Evolutionary conservation across 352 stramenopile species (phyloP).

Genomic region (Detonula confervacea): DNA sequence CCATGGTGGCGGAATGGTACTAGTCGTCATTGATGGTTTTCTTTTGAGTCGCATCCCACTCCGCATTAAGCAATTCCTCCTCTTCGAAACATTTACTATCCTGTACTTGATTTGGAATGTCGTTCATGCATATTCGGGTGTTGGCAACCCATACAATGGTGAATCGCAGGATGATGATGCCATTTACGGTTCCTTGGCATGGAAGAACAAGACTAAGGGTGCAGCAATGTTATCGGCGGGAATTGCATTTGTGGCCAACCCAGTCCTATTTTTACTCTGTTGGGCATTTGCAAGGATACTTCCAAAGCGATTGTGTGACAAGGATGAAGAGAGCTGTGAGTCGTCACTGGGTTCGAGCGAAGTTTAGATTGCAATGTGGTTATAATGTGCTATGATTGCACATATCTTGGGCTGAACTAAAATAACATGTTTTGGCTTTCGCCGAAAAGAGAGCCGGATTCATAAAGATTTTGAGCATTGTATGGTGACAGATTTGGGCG

Average conservation of each 20-base stretch:
- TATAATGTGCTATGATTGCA: too few species aligned
- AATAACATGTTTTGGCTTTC: too few species aligned
- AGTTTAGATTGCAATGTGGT: too few species aligned
- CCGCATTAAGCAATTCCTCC: conserved; percentile 46
- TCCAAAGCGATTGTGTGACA: neutral
- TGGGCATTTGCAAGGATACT: neutral
- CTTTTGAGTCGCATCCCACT: conserved; percentile 41
- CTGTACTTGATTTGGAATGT: conserved; percentile 48
- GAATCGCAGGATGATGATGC: conserved; percentile 39
- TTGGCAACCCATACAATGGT: conserved; percentile 48
- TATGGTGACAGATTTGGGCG: too few species aligned
- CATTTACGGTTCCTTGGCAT: conserved; percentile 48
- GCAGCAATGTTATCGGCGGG: neutral
- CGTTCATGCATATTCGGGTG: conserved; percentile 23
- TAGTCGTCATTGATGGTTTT: conserved; percentile 49
- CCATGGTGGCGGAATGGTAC: conserved; percentile 32
- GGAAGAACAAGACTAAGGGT: conserved; percentile 33
- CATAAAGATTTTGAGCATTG: too few species aligned
- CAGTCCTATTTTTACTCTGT: neutral
- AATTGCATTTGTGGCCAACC: neutral
- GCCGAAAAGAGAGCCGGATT: too few species aligned
- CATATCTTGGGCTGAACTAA: too few species aligned
- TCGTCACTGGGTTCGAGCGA: too few species aligned
- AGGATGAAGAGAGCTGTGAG: neutral
- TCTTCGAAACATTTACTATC: conserved; percentile 29